Evolutionary conservation across 306 rosid species (phyloP), one percentile per base, ranked within the genome.

Genomic region (Trichosanthes truncata): DNA sequence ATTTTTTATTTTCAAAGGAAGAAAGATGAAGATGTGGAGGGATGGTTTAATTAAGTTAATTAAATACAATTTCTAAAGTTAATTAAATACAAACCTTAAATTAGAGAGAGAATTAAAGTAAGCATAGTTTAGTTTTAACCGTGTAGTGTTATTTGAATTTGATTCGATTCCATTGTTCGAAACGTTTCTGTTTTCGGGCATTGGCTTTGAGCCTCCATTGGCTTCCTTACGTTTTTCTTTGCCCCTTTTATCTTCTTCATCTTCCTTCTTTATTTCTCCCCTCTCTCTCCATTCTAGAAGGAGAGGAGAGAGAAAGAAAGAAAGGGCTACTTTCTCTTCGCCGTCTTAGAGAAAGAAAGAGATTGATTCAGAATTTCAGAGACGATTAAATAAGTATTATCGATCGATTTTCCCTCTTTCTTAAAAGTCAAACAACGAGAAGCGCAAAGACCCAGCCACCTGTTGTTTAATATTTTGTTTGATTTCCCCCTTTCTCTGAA

Each of bases 251-350:
- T 40, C 15, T 40, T 68, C 17, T 59, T 43, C 48, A 43, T 45
- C 17, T 10, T 10, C 35, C 4, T 4, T 25, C 26, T 8, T 9
- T 36, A 4, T 9, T 18, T 67, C 18, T n/a, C 15, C 51, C 78
- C 36, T 26, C 75, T 68, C 75, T 68, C 75, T 68, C 75, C 40
- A 4, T 60, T 49, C 43, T 74, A 29, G 61, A 74, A 74, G 43
- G 78, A 74, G 78, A 74, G 60, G 78, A 73, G 78, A 73, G 78
- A 48, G 78, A 73, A 26, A 72, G 77, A 71, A 48, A 45, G 23
- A 43, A 45, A 23, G 57, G 61, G 76, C 31, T 68, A 56, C 76
- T 13, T 45, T 71, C 17, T 49, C 23, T 74, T 15, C 15, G 78
- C 63, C 78, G 78, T 52, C 78, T 51, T 73, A 45, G 23, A 49